phyloP scores from a whole-genome alignment of 805 yeast species.

The Hanseniaspora clermontiae region DNA sequence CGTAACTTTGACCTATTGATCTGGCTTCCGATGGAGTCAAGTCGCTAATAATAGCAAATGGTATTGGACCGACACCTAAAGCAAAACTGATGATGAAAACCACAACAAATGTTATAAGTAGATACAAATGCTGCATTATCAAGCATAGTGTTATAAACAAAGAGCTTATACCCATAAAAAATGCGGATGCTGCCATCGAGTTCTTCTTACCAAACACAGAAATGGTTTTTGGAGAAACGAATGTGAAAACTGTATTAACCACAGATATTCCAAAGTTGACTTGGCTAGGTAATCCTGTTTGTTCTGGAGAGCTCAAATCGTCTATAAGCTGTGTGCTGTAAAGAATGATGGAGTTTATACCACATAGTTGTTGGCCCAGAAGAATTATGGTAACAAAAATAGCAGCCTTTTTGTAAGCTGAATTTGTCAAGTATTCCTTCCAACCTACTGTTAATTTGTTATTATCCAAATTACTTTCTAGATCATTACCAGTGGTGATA shows the following conservation, averaged over 20 bases:
- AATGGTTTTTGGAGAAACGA: conserved; percentile 59
- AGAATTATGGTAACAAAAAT: conserved; percentile 58
- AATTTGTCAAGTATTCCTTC: conserved; percentile 36
- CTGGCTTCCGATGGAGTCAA: conserved; percentile 71
- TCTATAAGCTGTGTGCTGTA: conserved; percentile 81
- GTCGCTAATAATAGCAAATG: conserved; percentile 77
- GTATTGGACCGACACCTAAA: conserved; percentile 88
- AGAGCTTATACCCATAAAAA: conserved; percentile 55
- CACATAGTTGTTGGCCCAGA: conserved; percentile 81
- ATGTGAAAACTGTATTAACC: conserved; percentile 63
- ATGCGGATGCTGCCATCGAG: conserved; percentile 50
- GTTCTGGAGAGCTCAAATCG: conserved; percentile 32
- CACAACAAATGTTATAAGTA: conserved; percentile 54
- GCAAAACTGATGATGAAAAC: conserved; percentile 77
- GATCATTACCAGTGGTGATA: neutral
- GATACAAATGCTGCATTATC: conserved; percentile 31
- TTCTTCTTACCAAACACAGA: conserved; percentile 68
- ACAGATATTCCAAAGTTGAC: conserved; percentile 68
- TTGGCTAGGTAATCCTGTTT: conserved; percentile 35
- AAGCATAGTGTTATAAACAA: conserved; percentile 58
- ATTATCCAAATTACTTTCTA: neutral
- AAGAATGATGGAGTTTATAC: conserved; percentile 83
- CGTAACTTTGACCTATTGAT: conserved; percentile 85
- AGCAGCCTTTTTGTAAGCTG: conserved; percentile 45
- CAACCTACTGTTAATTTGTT: conserved; percentile 18